Percentiles rank a stretch among this genome's conserved stretches.
These are phyloP conservation scores for Talaromyces adpressus DNA, from an alignment of 495 filamentous ascomycete species.

Conservation along the genomic window DNA sequence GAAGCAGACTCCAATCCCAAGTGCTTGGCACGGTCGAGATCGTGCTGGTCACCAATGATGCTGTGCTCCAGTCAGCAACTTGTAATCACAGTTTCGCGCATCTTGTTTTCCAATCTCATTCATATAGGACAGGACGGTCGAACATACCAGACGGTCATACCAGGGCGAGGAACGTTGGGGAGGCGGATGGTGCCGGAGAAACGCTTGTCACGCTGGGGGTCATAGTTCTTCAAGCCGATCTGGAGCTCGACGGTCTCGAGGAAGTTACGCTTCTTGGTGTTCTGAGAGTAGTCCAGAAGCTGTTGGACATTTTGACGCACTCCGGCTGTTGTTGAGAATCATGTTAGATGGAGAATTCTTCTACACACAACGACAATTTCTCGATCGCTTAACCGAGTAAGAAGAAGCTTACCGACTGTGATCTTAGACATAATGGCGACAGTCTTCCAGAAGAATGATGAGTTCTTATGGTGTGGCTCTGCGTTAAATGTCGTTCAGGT, in stretches of 20 bases:
- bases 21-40: constrained; percentile 99
- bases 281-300: constrained; percentile 86
- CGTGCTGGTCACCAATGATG: constrained; percentile 98
- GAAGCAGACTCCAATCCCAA: constrained; percentile 96
- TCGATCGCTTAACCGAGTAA: not conserved
- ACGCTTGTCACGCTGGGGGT: constrained; percentile 99
- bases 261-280: constrained; percentile 99
- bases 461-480: constrained; percentile 69
- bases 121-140: not conserved
- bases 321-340: constrained; percentile 56
- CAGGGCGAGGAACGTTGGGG: constrained; percentile 80
- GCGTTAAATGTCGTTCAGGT: constrained; percentile 32
- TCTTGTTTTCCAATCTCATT: not conserved
- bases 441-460: constrained; percentile 50
- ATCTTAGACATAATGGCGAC: constrained; percentile 73
- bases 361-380: not conserved
- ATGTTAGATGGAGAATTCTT: constrained; percentile 14
- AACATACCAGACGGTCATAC: constrained; percentile 85
- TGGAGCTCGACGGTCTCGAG: constrained; percentile 87
- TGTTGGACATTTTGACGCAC: constrained; percentile 89
- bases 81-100: constrained; percentile 6
- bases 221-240: constrained; percentile 99
- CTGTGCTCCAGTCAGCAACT: constrained; percentile 27
- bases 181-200: constrained; percentile 98
- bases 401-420: constrained; percentile 62